Evolutionary conservation across 768 basidiomycete species (phyloP).

Genomic region (Hirschioporus abietinus): DNA sequence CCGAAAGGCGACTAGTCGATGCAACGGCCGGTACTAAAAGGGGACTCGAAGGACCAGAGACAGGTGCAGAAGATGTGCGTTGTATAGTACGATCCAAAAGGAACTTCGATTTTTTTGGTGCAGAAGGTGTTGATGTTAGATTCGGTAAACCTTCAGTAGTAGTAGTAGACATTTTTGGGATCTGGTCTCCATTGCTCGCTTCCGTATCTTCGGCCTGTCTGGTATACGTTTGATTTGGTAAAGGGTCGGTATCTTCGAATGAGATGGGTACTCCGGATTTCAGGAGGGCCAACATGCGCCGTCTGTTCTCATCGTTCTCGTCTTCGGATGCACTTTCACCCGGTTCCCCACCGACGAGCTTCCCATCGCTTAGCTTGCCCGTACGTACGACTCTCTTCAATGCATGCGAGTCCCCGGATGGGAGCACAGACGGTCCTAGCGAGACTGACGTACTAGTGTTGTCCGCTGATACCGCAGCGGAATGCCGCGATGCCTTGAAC

Average conservation of each 20-base stretch:
- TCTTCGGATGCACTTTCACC: constrained; percentile 51
- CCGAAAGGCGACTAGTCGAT: neutral
- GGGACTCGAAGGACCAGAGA: neutral
- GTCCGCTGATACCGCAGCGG: constrained; percentile 26
- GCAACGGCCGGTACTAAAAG: too few species aligned
- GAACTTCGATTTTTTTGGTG: constrained; percentile 3
- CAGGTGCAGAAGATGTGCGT: neutral
- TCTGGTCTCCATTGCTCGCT: constrained; percentile 26
- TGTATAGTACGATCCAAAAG: constrained; percentile 1
- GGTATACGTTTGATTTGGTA: neutral
- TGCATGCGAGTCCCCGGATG: constrained; percentile 41
- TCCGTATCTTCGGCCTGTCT: constrained; percentile 23
- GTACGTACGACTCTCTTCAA: constrained; percentile 47
- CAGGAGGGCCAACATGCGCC: constrained; percentile 43
- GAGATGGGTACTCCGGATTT: constrained; percentile 40
- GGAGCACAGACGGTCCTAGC: constrained; percentile 30
- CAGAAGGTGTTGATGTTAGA: constrained; percentile 2
- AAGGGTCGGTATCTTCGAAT: constrained; percentile 18
- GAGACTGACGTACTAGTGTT: constrained; percentile 30
- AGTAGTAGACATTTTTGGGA: constrained; percentile 42
- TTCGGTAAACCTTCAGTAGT: constrained; percentile 19
- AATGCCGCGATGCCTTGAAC: constrained; percentile 55
- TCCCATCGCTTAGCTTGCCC: constrained; percentile 50
- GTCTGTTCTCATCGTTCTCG: constrained; percentile 37
- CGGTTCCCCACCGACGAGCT: constrained; percentile 44